Base-by-base conservation (phyloP, 495 filamentous ascomycete genomes). In the Chaetomium cochliodes region DNA sequence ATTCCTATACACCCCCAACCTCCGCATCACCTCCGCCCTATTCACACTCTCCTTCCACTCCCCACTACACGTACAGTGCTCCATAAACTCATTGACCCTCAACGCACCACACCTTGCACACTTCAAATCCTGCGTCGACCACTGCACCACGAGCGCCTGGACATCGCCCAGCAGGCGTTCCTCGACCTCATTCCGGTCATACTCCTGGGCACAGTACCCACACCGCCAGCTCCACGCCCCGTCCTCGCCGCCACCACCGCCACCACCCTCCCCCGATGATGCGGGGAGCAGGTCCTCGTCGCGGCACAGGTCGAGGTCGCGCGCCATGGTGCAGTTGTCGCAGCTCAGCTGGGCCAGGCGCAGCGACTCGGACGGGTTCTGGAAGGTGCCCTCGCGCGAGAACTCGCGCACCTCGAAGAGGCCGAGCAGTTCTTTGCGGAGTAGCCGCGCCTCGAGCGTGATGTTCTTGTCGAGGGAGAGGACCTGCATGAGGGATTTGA, bases 361-460 rank as follows among this genome's bases (percentile, higher is more conserved):
- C 16, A 97, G 79, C 44, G 81, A 87, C 55, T 87, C 86, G 65
- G 87, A 90, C 0, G 94, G 94, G 72, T 98, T 98, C 63, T 84
- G 82, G 77, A 97, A 98, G 9, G 85, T 82, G 47, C 89, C 94
- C 56, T 94, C 91, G 66, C 87, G 84, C 79, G 86, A 90, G 78
- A 98, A 98, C 76, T 98, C 94, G 66, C 92, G 90, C 62, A 98
- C 85, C 50, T 98, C 93, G 73, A 97, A 96, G 55, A 97, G 81
- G 4, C 86, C 83, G 12, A 98, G 88, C 3, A 98, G 80, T 51
- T 97, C 93, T 69, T 93, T 93, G 26, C 94, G 87, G 3, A 98
- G 81, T 25, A 96, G 76, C 33, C 96, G 88, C 4, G 89, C 90
- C 73, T 97, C 93, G 61, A 96, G 84, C 2, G 86, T 88, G 70